Conservation (phyloP, 1,139 yeast species). For the Torulaspora pretoriensis region DNA sequence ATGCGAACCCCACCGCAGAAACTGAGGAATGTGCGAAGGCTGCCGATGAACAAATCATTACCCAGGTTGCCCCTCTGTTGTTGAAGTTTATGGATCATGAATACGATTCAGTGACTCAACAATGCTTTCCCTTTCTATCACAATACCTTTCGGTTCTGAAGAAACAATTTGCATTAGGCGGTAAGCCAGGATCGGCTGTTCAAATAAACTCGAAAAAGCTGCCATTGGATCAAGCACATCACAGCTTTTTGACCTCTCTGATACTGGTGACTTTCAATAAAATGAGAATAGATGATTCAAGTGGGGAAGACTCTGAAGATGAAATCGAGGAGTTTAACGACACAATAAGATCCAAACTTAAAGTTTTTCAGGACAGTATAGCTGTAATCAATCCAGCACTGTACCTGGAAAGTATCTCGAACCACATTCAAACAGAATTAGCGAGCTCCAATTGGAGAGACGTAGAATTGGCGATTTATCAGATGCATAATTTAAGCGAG, state of each 20-base stretch:
- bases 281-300: conserved; percentile 72
- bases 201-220: conserved; percentile 36
- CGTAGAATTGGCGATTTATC: conserved; percentile 81
- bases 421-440: conserved; percentile 58
- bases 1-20: conserved; percentile 29
- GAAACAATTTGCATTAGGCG: conserved; percentile 43
- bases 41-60: conserved; percentile 50
- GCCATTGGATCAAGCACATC: conserved; percentile 39
- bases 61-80: conserved; percentile 63
- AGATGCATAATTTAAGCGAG: conserved; percentile 74
- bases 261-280: conserved; percentile 69
- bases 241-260: conserved; percentile 55
- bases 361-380: conserved; percentile 78
- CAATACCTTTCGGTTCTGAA: conserved; percentile 70
- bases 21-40: conserved; percentile 38
- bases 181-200: conserved; percentile 38
- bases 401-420: conserved; percentile 65
- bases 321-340: conserved; percentile 75
- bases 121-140: conserved; percentile 75
- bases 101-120: conserved; percentile 83
- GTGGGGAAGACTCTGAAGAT: conserved; percentile 67
- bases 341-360: conserved; percentile 60
- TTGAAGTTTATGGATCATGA: conserved; percentile 68
- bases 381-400: conserved; percentile 71
- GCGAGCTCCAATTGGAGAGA: conserved; percentile 61